A percentile compares a stretch with the other conserved stretches of the same genome.
Evolutionary conservation across 2,329 filamentous ascomycete species (phyloP).

Genomic region (Huntiella moniliformis): DNA sequence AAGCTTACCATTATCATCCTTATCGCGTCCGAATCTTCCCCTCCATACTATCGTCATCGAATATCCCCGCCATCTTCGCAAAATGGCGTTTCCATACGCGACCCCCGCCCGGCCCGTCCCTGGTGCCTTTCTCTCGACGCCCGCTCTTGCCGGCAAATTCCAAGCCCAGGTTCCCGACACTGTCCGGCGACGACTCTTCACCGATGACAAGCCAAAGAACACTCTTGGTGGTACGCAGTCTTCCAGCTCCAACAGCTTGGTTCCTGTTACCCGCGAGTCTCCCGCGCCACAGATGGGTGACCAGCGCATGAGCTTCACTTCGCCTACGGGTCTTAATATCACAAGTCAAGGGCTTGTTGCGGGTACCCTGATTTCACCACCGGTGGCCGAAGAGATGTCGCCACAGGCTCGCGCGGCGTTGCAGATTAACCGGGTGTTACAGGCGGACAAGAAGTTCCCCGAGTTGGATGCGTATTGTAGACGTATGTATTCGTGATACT

Average conservation of each 20-base stretch:
- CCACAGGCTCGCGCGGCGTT: constrained; percentile 64
- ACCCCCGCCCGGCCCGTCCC: constrained; percentile 57
- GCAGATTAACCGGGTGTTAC: constrained; percentile 64
- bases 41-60: not conserved
- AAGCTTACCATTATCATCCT: no score
- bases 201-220: constrained; percentile 13
- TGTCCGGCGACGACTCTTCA: constrained; percentile 34
- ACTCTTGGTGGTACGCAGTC: not conserved
- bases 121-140: constrained; percentile 59
- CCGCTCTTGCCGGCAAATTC: constrained; percentile 33
- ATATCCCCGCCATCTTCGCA: not conserved
- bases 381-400: constrained; percentile 26
- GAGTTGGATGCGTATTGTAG: constrained; percentile 78
- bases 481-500: constrained; percentile 38
- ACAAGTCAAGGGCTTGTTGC: constrained; percentile 8
- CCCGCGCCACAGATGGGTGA: constrained; percentile 15
- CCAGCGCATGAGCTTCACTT: constrained; percentile 6
- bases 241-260: not conserved
- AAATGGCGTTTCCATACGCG: constrained; percentile 35
- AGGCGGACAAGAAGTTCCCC: constrained; percentile 62
- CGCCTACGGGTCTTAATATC: constrained; percentile 3
- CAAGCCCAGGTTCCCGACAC: constrained; percentile 21
- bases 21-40: no score
- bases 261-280: not conserved
- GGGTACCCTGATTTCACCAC: constrained; percentile 12